These are phyloP conservation scores for Fagopyrum tataricum DNA, from an alignment of 148 eudicot species.

Conservation along the genomic window DNA sequence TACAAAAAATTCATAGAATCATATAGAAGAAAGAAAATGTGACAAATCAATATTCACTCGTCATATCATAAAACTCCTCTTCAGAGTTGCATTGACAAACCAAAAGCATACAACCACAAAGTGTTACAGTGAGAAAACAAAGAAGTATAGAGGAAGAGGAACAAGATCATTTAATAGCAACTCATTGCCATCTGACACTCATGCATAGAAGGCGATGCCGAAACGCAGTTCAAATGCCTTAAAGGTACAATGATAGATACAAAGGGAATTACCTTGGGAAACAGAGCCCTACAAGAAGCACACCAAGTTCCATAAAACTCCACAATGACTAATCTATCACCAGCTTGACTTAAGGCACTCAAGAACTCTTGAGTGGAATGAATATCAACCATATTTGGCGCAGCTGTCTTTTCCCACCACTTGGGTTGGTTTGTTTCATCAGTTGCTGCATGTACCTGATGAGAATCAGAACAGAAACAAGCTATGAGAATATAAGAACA, in stretches of 20 bases:
- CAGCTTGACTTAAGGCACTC: conserved; percentile 75
- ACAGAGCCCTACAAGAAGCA: conserved; percentile 96
- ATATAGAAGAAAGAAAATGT: neutral
- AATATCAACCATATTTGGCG: conserved; percentile 97
- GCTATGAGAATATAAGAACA: neutral
- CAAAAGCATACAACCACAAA: too few species aligned
- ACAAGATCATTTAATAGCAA: too few species aligned
- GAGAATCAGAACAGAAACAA: neutral
- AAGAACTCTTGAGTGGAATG: conserved; percentile 89
- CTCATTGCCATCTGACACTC: too few species aligned
- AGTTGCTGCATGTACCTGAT: conserved; percentile 65
- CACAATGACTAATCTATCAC: conserved; percentile 79
- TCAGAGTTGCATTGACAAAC: too few species aligned
- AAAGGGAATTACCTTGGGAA: conserved; percentile 71
- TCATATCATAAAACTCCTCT: too few species aligned
- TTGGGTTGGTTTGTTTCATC: conserved; percentile 90
- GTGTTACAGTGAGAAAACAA: too few species aligned
- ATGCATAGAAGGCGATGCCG: neutral
- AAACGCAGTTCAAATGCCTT: neutral
- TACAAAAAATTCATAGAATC: too few species aligned
- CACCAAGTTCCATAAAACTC: conserved; percentile 99
- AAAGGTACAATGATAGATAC: neutral
- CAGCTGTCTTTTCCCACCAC: conserved; percentile 97
- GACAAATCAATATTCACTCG: neutral
- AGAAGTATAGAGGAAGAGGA: too few species aligned